Conservation (phyloP, 169 alveolate species). For the Plasmodium billcollinsi region DNA sequence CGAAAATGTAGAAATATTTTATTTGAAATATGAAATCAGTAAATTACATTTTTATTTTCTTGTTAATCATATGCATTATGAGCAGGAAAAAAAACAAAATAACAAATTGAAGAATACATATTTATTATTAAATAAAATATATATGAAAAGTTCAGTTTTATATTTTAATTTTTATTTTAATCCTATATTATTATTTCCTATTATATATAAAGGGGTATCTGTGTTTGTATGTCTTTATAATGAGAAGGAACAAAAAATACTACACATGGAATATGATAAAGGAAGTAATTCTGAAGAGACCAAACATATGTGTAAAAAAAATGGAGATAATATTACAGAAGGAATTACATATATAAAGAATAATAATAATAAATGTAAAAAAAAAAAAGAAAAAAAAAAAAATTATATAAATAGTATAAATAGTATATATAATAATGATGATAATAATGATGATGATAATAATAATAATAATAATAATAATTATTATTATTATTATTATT, state of each 20-base stretch:
- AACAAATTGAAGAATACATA: neutral
- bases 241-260: neutral
- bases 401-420: neutral
- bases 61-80: neutral
- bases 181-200: neutral
- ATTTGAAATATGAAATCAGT: neutral
- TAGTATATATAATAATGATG: too few species aligned
- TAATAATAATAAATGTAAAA: too few species aligned
- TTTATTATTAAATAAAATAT: constrained; percentile 11
- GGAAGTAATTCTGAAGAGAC: neutral
- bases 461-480: too few species aligned
- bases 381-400: neutral
- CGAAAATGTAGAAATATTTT: neutral
- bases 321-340: neutral
- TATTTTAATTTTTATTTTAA: constrained; percentile 24
- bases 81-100: neutral
- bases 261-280: neutral
- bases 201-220: neutral
- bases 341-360: neutral
- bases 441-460: neutral
- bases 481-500: too few species aligned
- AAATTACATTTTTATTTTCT: neutral
- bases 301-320: neutral
- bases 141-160: neutral
- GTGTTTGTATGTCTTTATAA: neutral